Evolutionary conservation across 441 rosid genomes (phyloP).

Genomic region (Populus tomentosa): DNA sequence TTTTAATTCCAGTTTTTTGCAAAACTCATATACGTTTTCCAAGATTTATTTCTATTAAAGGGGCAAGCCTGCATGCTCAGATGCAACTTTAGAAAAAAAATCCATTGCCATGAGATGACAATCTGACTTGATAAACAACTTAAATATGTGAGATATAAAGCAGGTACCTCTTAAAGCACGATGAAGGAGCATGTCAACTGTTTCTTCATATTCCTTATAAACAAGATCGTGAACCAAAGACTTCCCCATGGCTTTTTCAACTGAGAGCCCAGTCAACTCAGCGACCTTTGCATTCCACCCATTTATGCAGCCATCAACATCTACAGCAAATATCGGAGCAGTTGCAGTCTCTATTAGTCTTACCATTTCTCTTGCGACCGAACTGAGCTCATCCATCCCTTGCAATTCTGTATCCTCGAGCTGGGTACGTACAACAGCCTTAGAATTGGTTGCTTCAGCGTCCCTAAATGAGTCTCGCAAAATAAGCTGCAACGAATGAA

Average conservation of each 20-base stretch:
- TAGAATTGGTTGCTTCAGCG: conserved; percentile 60
- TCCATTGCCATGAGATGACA: neutral
- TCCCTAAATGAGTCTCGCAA: conserved; percentile 81
- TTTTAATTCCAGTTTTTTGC: neutral
- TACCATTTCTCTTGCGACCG: conserved; percentile 99
- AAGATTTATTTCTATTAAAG: conserved; percentile 10
- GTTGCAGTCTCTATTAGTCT: conserved; percentile 95
- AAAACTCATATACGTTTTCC: neutral
- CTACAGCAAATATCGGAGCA: conserved; percentile 92
- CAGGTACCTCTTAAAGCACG: conserved; percentile 70
- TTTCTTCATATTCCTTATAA: conserved; percentile 67
- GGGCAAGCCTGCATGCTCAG: conserved; percentile 9
- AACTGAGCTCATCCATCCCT: conserved; percentile 81
- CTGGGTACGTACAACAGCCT: conserved; percentile 47
- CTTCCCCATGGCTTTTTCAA: conserved; percentile 94
- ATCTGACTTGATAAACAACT: too few relatives aligned
- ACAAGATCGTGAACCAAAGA: conserved; percentile 76
- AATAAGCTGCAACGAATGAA: conserved; percentile 92
- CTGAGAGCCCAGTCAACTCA: conserved; percentile 77
- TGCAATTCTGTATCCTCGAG: conserved; percentile 53
- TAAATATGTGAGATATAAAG: neutral
- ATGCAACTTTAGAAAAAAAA: neutral
- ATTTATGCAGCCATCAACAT: conserved; percentile 66
- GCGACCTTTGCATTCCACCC: conserved; percentile 97
- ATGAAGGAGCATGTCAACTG: conserved; percentile 60